These are phyloP conservation scores for Blastobotrys niveus DNA, from an alignment of 1,139 yeast genomes.

Conservation along the genomic window DNA sequence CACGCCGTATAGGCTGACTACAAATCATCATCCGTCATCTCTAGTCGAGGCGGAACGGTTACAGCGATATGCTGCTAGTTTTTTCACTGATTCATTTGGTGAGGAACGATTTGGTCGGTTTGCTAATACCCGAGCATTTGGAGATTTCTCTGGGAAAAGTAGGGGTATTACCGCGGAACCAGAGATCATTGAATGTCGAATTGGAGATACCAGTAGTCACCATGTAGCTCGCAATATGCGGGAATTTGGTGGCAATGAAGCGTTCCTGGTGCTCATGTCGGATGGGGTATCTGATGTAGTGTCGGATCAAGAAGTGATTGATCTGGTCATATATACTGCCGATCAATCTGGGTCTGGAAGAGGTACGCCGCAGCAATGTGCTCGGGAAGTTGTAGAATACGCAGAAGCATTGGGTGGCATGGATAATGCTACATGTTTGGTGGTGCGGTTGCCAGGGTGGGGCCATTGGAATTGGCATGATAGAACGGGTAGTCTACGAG, in stretches of 20 bases:
- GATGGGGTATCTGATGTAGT: constrained; percentile 83
- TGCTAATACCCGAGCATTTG: constrained; percentile 92
- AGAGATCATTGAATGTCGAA: constrained; percentile 60
- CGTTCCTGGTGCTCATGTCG: constrained; percentile 67
- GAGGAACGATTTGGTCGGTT: constrained; percentile 77
- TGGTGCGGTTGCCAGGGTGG: constrained; percentile 82
- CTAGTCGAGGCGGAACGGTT: constrained; percentile 71
- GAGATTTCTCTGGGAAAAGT: constrained; percentile 73
- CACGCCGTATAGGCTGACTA: constrained; percentile 69
- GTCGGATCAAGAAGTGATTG: constrained; percentile 88
- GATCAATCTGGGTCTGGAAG: constrained; percentile 58
- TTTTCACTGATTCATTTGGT: constrained; percentile 88
- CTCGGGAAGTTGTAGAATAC: constrained; percentile 76
- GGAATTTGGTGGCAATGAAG: constrained; percentile 58
- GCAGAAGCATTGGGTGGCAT: constrained; percentile 87
- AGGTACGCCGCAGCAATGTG: constrained; percentile 83
- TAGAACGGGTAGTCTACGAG: constrained; percentile 76
- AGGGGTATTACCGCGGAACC: constrained; percentile 93
- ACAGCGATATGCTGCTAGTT: constrained; percentile 62
- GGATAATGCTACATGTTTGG: constrained; percentile 88
- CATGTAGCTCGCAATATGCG: constrained; percentile 4
- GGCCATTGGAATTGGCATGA: constrained; percentile 74
- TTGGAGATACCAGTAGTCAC: constrained; percentile 44
- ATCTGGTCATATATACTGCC: constrained; percentile 68
- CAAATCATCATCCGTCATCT: constrained; percentile 82